These are phyloP conservation scores for Spencermartinsiella europaea DNA, from an alignment of 805 yeast species.

Conservation along the genomic window DNA sequence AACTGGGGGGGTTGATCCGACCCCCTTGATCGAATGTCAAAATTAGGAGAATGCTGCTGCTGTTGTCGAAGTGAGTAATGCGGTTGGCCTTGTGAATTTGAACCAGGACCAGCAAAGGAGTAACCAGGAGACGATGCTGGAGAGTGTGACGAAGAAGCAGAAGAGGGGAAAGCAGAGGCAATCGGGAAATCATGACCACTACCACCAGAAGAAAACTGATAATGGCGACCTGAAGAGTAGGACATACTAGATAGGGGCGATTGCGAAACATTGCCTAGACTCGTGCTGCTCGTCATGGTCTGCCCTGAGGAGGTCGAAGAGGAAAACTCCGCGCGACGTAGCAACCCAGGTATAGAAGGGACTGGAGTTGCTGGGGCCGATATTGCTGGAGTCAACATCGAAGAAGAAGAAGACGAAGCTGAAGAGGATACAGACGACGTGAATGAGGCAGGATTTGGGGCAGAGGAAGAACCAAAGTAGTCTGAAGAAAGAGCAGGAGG, in stretches of 20 bases:
- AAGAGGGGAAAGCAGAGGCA: not conserved
- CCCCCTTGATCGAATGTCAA: not conserved
- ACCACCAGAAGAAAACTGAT: too few species aligned
- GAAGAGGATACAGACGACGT: not conserved
- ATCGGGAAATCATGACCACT: too few species aligned
- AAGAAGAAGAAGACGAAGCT: not conserved
- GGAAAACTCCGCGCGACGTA: too few species aligned
- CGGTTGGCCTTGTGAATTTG: too few species aligned
- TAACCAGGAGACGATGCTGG: not conserved
- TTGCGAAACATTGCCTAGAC: too few species aligned
- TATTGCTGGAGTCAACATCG: not conserved
- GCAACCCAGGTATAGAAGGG: not conserved
- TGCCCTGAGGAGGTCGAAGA: too few species aligned
- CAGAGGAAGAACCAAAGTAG: not conserved
- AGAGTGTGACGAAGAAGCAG: slow-evolving; percentile 2
- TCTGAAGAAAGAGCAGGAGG: not conserved
- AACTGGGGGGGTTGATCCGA: not conserved
- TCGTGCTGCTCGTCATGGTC: too few species aligned
- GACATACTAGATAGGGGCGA: too few species aligned
- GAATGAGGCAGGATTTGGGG: not conserved
- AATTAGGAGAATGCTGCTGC: not conserved
- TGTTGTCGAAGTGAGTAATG: not conserved
- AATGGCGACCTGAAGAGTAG: too few species aligned
- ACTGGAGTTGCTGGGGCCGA: not conserved
- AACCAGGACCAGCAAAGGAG: not conserved